Base-by-base conservation (phyloP, 768 basidiomycete genomes). In the Lactarius akahatsu region DNA sequence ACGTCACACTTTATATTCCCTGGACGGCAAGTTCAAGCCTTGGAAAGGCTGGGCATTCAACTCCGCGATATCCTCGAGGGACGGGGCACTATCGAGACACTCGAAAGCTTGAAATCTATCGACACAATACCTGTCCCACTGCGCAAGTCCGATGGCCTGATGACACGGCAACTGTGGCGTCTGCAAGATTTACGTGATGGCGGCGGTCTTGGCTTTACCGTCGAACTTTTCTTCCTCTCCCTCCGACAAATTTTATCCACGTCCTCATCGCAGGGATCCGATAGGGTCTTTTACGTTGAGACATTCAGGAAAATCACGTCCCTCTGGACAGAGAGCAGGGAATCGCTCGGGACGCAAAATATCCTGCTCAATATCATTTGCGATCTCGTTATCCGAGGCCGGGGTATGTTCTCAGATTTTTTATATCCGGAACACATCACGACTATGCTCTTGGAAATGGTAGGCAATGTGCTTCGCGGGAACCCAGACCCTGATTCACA, bases 211-310 rank as follows among this genome's bases (percentile, higher is more conserved):
- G 58, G 64, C 0, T 60, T 28, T 55, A 54, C 58, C 1, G 20
- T 64, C n/a, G 63, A 64, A 16, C 58, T 64, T 23, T 59, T 59
- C n/a, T 64, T 65, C 57, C 59, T 65, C 30, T 10, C 59, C 26
- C 32, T 55, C 16, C 32, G 64, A 55, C 50, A 65, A 47, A 23
- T 55, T 20, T 43, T 4, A 23, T 20, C 38, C 28, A 30, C 11
- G 13, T 38, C 55, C 16, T 47, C 23, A 34, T 57, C 43, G 1
- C 3, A 8, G 43, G 54, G 57, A 10, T 28, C 18, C 18, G 15
- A 59, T 34, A 13, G 7, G 3, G 54, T 30, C 11, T 30, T 38
- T 15, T 65, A 38, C 28, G 1, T n/a, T 2, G 26, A 26, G 3
- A 60, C 64, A 0, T 65, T 65, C 28, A 11, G 34, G 4, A 30